Conservation (phyloP, 306 rosid genomes). For the Trifolium dubium region DNA sequence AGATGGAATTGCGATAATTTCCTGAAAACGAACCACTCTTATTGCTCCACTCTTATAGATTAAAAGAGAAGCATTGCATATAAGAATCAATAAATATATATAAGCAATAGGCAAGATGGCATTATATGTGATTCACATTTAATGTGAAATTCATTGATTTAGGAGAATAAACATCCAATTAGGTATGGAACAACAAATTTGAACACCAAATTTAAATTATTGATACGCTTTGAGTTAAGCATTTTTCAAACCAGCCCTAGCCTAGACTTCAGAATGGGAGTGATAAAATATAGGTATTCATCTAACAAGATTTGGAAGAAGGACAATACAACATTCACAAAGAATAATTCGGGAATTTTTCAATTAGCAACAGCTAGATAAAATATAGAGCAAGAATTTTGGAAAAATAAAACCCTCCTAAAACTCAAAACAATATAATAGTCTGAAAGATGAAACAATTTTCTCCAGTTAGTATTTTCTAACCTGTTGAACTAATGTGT, state of each 20-base stretch:
- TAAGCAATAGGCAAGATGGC: not conserved
- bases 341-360: not conserved
- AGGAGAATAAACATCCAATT: not conserved
- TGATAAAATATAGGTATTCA: not conserved
- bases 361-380: not conserved
- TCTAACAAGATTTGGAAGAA: not conserved
- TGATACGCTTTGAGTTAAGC: not conserved
- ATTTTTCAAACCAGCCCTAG: constrained; percentile 1
- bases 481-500: constrained; percentile 96
- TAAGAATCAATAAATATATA: not conserved
- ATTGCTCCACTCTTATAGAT: not conserved
- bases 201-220: not conserved
- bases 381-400: not conserved
- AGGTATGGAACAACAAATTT: not conserved
- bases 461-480: constrained; percentile 28
- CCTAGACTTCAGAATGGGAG: constrained; percentile 18
- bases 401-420: constrained; percentile 13
- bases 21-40: constrained; percentile 5
- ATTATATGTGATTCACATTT: not conserved
- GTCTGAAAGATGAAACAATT: constrained; percentile 22
- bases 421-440: constrained; percentile 18
- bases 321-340: not conserved
- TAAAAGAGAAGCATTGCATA: constrained; percentile 6
- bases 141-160: not conserved
- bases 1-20: constrained; percentile 10